Conservation (phyloP, 495 filamentous ascomycete genomes). For the Lasiosphaeria ovina region DNA sequence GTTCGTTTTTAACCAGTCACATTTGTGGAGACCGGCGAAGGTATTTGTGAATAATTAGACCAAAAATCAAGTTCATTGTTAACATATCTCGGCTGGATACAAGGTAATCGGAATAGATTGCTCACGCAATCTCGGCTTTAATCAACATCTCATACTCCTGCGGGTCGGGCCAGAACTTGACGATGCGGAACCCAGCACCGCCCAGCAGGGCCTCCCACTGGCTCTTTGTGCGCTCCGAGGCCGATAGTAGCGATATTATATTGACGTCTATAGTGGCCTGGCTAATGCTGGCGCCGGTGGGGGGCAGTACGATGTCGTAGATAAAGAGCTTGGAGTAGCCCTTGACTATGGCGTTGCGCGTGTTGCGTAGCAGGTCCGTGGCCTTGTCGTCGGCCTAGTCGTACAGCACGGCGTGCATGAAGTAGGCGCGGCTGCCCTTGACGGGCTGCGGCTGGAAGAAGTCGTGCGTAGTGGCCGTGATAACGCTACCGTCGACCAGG, state of each 20-base stretch:
- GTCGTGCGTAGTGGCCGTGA: constrained; percentile 40
- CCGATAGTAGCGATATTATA: constrained; percentile 32
- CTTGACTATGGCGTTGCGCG: constrained; percentile 43
- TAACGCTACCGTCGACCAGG: constrained; percentile 51
- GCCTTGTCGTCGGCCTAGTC: constrained; percentile 44
- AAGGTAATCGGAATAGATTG: background rate
- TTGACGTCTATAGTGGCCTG: constrained; percentile 42
- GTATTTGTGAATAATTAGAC: too few species aligned
- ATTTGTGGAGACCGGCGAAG: too few species aligned
- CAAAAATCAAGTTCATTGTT: too few species aligned
- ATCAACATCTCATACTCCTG: constrained; percentile 43
- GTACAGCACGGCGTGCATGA: constrained; percentile 41
- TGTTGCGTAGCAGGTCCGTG: constrained; percentile 35
- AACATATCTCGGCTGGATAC: too few species aligned
- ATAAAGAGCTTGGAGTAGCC: constrained; percentile 52
- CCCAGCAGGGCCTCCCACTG: constrained; percentile 30
- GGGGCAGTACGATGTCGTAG: constrained; percentile 53
- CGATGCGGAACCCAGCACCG: constrained; percentile 41
- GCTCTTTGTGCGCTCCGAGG: constrained; percentile 33
- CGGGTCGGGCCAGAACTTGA: constrained; percentile 39
- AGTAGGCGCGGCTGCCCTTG: constrained; percentile 38
- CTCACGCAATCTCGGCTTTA: constrained; percentile 33
- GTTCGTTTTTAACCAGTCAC: too few species aligned
- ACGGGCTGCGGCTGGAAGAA: constrained; percentile 55
- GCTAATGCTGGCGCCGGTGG: constrained; percentile 40